These are phyloP conservation scores for Rutstroemia sp. DNA, from an alignment of 2,329 filamentous ascomycete species.

Conservation along the genomic window DNA sequence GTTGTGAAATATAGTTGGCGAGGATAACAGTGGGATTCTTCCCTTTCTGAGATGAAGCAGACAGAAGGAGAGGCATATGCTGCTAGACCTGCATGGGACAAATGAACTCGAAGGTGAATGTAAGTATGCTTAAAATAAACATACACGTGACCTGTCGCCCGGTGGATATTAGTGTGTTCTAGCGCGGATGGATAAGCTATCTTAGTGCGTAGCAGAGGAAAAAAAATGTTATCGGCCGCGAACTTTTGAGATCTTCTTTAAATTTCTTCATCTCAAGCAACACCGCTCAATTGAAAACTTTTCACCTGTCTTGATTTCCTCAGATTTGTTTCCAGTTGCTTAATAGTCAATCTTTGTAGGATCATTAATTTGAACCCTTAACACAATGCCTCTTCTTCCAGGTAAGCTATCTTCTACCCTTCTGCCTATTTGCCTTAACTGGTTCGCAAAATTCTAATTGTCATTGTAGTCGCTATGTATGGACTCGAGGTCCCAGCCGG, in stretches of 20 bases:
- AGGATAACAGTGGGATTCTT: too few species aligned
- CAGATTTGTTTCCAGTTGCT: not conserved
- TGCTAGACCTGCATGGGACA: too few species aligned
- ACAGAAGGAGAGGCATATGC: too few species aligned
- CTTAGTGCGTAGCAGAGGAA: conserved; percentile 16
- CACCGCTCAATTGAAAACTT: not conserved
- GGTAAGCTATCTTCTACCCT: conserved; percentile 16
- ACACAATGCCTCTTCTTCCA: conserved; percentile 49
- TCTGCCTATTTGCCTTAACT: not conserved
- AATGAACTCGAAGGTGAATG: not conserved
- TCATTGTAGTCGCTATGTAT: conserved; percentile 64
- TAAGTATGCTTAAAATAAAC: not conserved
- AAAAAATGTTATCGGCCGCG: conserved; percentile 22
- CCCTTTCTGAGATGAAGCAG: too few species aligned
- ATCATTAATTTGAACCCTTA: conserved; percentile 10
- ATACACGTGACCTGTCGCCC: not conserved
- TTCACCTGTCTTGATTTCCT: not conserved
- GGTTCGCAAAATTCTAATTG: conserved; percentile 29
- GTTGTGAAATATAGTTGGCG: too few species aligned
- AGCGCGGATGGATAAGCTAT: conserved; percentile 18
- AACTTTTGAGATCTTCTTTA: conserved; percentile 10
- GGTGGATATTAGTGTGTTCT: not conserved
- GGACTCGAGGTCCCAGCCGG: conserved; percentile 85
- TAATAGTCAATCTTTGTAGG: not conserved
- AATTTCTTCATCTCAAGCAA: conserved; percentile 1